Percentiles rank a stretch among this genome's conserved stretches.
Evolutionary conservation across 2,329 filamentous ascomycete species (phyloP).

Genomic region (Colletotrichum echinochloae): DNA sequence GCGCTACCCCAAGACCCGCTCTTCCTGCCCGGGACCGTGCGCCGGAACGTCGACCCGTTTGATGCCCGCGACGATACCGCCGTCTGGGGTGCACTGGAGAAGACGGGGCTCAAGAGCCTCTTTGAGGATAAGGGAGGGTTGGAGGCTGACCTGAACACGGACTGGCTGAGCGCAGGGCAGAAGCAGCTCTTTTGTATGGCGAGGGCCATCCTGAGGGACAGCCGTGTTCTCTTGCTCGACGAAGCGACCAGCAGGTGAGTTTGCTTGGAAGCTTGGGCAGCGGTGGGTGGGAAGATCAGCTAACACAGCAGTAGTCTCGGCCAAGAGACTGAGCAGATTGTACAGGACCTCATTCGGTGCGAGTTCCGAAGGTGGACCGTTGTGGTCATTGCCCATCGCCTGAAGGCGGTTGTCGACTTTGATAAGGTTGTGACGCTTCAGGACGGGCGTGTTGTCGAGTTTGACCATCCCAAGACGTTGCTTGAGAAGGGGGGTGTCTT

Average conservation of each 20-base stretch:
- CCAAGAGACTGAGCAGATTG: constrained; percentile 47
- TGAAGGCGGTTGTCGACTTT: constrained; percentile 62
- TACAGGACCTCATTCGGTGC: constrained; percentile 47
- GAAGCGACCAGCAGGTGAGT: constrained; percentile 54
- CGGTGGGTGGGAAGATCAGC: constrained; percentile 39
- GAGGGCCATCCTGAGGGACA: constrained; percentile 47
- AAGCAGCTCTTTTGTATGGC: constrained; percentile 50
- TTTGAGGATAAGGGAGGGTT: constrained; percentile 56
- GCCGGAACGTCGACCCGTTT: constrained; percentile 62
- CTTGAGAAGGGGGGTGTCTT: constrained; percentile 10
- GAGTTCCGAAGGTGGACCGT: constrained; percentile 60
- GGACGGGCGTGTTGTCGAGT: constrained; percentile 25
- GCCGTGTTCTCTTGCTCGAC: constrained; percentile 49
- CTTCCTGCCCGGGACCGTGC: constrained; percentile 60
- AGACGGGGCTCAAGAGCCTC: constrained; percentile 58
- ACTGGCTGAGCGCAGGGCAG: constrained; percentile 49
- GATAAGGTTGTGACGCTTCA: constrained; percentile 56
- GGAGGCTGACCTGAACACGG: constrained; percentile 49
- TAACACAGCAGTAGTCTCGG: constrained; percentile 46
- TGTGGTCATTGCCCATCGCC: constrained; percentile 53
- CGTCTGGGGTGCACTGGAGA: constrained; percentile 58
- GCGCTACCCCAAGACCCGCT: constrained; percentile 65
- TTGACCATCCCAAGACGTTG: constrained; percentile 16
- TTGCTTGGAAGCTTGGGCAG: not conserved
- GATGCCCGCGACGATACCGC: constrained; percentile 52